Evolutionary conservation across 2,329 filamentous ascomycete species (phyloP).

Genomic region (Neonectria faginata): DNA sequence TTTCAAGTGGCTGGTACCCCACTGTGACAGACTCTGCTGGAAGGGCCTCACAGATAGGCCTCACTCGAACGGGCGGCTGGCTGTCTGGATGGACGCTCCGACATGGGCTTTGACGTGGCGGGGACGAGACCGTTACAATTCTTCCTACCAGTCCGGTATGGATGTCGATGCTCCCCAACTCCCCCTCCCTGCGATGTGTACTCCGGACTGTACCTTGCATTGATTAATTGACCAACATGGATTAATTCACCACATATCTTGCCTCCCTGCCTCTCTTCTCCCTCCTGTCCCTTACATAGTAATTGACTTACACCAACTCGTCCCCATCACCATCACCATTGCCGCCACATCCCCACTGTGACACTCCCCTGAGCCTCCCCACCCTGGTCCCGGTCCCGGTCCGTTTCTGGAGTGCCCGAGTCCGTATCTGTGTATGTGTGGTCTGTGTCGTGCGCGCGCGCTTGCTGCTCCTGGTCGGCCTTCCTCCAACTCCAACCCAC

Average conservation of each 20-base stretch:
- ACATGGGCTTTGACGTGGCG: too few relatives aligned
- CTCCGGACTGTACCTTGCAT: background rate
- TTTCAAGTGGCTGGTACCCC: slow-evolving; percentile 43
- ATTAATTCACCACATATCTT: too few relatives aligned
- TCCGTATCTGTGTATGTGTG: slow-evolving; percentile 22
- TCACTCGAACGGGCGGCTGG: too few relatives aligned
- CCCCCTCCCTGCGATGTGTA: too few relatives aligned
- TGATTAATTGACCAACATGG: background rate
- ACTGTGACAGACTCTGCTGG: slow-evolving; percentile 36
- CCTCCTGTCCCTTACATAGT: too few relatives aligned
- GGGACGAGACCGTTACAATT: too few relatives aligned
- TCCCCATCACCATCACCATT: slow-evolving; percentile 31
- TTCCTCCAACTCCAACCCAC: background rate
- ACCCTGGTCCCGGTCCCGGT: slow-evolving; percentile 26
- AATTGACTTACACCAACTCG: slow-evolving; percentile 28
- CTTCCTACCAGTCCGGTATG: too few relatives aligned
- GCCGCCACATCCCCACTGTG: slow-evolving; percentile 21
- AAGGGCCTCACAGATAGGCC: slow-evolving; percentile 8
- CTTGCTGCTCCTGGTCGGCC: slow-evolving; percentile 31
- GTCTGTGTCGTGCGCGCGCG: slow-evolving; percentile 31
- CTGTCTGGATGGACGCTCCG: too few relatives aligned
- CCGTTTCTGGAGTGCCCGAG: slow-evolving; percentile 19
- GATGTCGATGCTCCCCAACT: background rate
- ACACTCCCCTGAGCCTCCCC: slow-evolving; percentile 29
- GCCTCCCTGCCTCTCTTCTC: too few relatives aligned